Evolutionary conservation across 2,329 filamentous ascomycete genomes (phyloP), one percentile per base, ranked within the genome.

Genomic region (Emericellopsis atlantica): DNA sequence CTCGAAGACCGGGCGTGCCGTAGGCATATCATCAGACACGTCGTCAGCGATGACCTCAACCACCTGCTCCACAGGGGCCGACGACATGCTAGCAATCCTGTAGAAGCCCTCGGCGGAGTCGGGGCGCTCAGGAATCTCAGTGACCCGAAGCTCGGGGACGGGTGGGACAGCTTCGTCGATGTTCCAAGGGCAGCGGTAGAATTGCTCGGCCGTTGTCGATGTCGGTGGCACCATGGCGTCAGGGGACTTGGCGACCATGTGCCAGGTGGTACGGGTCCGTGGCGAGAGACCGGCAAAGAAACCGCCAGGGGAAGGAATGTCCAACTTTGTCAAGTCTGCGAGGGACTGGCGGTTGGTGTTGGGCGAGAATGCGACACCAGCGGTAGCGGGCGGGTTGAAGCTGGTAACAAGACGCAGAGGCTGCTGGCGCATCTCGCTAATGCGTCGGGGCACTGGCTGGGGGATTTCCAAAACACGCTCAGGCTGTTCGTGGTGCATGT

Each of bases 131-230:
- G 60, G 58, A 4, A 64, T 48, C 18, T 21, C 18, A 49, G 53
- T 5, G 18, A 21, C 18, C 18, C 6, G 4, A 6, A 29, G 26
- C 26, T 29, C 53, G 8, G 60, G 58, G 4, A 64, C 48, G 4
- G 59, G 56, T 22, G 61, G 58, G 32, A 55, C 52, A 7, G 56
- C 53, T n/a, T 62, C 39, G 39, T 66, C 57, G 18, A 62, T 61
- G 48, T 69, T 72, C 81, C 88, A 95, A 4, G 89, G 88, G 23
- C 82, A 73, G 46, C 82, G 80, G 63, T 96, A 96, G 54, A 95
- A 96, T 46, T 83, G 78, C 56, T 95, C 86, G 9, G 90, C 90
- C n/a, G 83, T 88, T 24, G 87, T 86, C 2, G 90, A 95, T 1
- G 86, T 90, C 2, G 88, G 88, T 1, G 78, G 77, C 4, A 65